Percentiles rank a stretch among this genome's conserved stretches.
Evolutionary conservation across 768 basidiomycete genomes (phyloP).

Genomic region (Amylocystis lapponica): DNA sequence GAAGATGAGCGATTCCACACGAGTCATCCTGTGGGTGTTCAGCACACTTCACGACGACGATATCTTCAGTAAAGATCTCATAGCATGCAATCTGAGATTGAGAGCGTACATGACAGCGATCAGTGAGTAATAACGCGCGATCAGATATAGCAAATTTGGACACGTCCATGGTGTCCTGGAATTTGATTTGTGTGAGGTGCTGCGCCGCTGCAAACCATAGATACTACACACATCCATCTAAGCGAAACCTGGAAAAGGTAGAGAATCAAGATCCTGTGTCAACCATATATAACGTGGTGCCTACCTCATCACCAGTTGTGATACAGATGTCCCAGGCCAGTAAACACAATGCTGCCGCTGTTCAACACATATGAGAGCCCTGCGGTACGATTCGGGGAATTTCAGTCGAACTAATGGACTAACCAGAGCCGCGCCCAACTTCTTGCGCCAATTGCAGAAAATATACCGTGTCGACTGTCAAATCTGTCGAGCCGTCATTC

Average conservation of each 20-base stretch:
- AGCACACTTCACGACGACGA: too few relatives aligned
- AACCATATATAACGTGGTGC: neutral
- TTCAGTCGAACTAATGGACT: too few relatives aligned
- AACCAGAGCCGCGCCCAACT: too few relatives aligned
- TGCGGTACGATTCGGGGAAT: too few relatives aligned
- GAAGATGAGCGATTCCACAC: slow-evolving; percentile 10
- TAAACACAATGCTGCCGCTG: slow-evolving; percentile 11
- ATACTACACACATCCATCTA: slow-evolving; percentile 7
- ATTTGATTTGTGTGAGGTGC: neutral
- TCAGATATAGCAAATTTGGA: slow-evolving; percentile 7
- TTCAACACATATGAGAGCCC: too few relatives aligned
- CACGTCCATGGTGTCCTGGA: slow-evolving; percentile 9
- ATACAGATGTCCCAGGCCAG: slow-evolving; percentile 10
- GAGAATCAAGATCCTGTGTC: neutral
- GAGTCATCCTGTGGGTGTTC: slow-evolving; percentile 4
- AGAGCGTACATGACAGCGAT: slow-evolving; percentile 8
- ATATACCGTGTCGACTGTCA: too few relatives aligned
- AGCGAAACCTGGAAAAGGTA: neutral
- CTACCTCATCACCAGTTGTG: slow-evolving; percentile 10
- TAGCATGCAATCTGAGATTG: too few relatives aligned
- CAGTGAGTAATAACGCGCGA: slow-evolving; percentile 11
- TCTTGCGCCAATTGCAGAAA: too few relatives aligned
- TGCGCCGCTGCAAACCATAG: too few relatives aligned
- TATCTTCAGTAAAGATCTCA: too few relatives aligned
- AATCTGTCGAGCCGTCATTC: too few relatives aligned